phyloP scores from a whole-genome alignment of 306 rosid genomes.

The Lotus japonicus region DNA sequence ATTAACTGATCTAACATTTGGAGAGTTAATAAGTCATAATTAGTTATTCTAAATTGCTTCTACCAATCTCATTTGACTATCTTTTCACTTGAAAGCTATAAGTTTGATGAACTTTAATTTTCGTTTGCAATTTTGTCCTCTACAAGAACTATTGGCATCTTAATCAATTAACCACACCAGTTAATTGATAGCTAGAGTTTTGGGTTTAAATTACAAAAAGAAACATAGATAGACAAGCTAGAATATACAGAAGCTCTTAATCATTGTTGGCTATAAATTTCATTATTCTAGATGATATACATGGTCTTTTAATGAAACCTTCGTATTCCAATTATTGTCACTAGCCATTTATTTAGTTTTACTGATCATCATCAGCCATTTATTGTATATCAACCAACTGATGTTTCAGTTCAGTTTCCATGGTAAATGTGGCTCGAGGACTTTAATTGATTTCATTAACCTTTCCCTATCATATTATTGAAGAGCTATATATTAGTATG shows the following conservation, averaged over 20 bases:
- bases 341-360: not conserved
- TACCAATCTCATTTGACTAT: not conserved
- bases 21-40: not conserved
- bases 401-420: not conserved
- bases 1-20: constrained; percentile 1
- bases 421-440: not conserved
- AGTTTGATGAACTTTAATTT: not conserved
- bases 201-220: constrained; percentile 12
- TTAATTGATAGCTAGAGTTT: constrained; percentile 2
- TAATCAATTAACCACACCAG: too few species aligned
- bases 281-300: not conserved
- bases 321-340: not conserved
- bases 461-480: too few species aligned
- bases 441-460: too few species aligned
- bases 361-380: constrained; percentile 15
- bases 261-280: not conserved
- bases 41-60: not conserved
- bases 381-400: not conserved
- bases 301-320: constrained; percentile 23
- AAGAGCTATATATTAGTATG: too few species aligned
- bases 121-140: not conserved
- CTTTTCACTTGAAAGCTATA: not conserved
- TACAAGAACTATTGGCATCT: not conserved
- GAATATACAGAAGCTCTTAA: constrained; percentile 6
- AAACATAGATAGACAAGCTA: constrained; percentile 6